Evolutionary conservation across 2,329 filamentous ascomycete genomes (phyloP), one percentile per base, ranked within the genome.

Genomic region (Aspergillus ibericus): DNA sequence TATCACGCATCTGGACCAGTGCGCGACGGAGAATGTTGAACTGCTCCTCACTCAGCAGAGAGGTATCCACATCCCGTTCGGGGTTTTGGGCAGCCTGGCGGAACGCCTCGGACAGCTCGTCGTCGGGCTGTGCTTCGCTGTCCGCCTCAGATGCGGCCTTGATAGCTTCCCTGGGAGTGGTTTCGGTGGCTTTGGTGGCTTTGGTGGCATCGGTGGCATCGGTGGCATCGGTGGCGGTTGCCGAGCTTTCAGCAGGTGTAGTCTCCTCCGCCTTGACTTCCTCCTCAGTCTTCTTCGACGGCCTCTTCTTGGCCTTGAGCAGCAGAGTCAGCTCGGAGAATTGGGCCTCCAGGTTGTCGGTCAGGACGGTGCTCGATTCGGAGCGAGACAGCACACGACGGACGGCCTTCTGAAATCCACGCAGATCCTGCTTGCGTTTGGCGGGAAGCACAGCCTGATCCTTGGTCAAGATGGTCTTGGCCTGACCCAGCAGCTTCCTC

Each of bases 341-440:
- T 66, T 87, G 77, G 58, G 81, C 76, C 72, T 87, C 75, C 65
- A 87, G 73, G 69, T 78, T 76, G 69, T 80, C 74, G 59, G 75
- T 73, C 22, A 77, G 71, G 22, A 80, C 74, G 12, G 73, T 78
- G 60, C 73, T 75, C 35, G 77, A 75, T 16, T 75, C 66, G 59
- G 84, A 80, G 56, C 83, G 81, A 53, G 82, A 80, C 49, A 93
- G 80, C 46, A 89, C 83, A 47, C 83, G 81, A 68, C 85, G 85
- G 47, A 90, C 82, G 25, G 84, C 81, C 66, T 83, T 83, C 60
- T 88, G 80, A 77, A 96, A 90, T n/a, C 82, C 78, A 52, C 92
- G 89, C 55, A 96, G 81, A 55, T 88, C 83, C 70, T 88, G 86
- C 80, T 93, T 95, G 71, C 88, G 86, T 72, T 88, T 89, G 55